phyloP scores from a whole-genome alignment of 345 rosid species.

The Streptanthus diversifolius region DNA sequence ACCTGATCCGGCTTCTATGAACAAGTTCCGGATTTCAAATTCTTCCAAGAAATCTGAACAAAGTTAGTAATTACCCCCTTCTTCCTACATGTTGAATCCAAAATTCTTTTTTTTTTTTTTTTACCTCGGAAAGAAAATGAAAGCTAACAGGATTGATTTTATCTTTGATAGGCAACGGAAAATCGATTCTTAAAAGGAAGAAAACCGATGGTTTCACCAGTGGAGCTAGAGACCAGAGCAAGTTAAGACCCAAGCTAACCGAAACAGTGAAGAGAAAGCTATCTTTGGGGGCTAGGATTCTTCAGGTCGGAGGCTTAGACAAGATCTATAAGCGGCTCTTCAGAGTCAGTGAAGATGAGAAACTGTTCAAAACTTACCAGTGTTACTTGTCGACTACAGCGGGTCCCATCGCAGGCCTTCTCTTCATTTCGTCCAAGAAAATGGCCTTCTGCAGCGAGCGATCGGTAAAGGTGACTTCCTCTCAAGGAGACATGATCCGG shows the following conservation, averaged over 20 bases:
- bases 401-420: constrained; percentile 51
- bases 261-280: constrained; percentile 42
- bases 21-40: constrained; percentile 19
- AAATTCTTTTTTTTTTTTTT: no score
- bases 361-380: constrained; percentile 40
- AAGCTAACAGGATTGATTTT: constrained; percentile 28
- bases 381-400: constrained; percentile 53
- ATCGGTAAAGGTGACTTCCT: constrained; percentile 28
- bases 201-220: constrained; percentile 44
- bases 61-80: constrained; percentile 1
- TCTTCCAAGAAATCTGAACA: constrained; percentile 31
- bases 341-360: constrained; percentile 40
- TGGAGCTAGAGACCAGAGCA: constrained; percentile 56
- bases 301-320: constrained; percentile 35
- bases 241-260: constrained; percentile 38
- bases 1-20: constrained; percentile 37
- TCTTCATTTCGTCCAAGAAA: constrained; percentile 42
- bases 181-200: constrained; percentile 43
- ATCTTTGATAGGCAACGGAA: constrained; percentile 33
- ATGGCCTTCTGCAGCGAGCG: constrained; percentile 42
- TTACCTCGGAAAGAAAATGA: no score
- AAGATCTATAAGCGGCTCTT: constrained; percentile 40
- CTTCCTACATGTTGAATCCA: not conserved
- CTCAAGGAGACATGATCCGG: constrained; percentile 36
- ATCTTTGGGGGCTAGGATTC: constrained; percentile 39